These are phyloP conservation scores for Primulina eburnea DNA, from an alignment of 257 asterid genomes.

Conservation along the genomic window DNA sequence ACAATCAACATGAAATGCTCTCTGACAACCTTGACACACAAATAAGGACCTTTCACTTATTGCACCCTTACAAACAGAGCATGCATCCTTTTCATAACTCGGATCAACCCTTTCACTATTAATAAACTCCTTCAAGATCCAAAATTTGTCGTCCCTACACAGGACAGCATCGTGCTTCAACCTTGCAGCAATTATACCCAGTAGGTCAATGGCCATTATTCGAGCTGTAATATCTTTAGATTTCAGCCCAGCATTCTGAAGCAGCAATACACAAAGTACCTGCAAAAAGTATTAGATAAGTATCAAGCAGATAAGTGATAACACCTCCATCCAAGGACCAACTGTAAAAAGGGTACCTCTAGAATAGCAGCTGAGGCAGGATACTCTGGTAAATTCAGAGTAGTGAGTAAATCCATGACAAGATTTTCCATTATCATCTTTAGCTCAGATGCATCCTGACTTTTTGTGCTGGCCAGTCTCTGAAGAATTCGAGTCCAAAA, in stretches of 20 bases:
- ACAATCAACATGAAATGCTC: slow-evolving; percentile 81
- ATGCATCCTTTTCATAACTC: slow-evolving; percentile 42
- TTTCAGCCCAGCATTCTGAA: slow-evolving; percentile 92
- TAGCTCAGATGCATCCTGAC: slow-evolving; percentile 84
- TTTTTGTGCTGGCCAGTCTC: slow-evolving; percentile 77
- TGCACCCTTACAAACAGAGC: slow-evolving; percentile 72
- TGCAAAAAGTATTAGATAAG: slow-evolving; percentile 46
- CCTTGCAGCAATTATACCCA: slow-evolving; percentile 97
- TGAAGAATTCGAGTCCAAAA: slow-evolving; percentile 99
- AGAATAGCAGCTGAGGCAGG: slow-evolving; percentile 92
- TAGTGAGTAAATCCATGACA: slow-evolving; percentile 83
- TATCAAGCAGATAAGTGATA: slow-evolving; percentile 14
- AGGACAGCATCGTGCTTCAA: slow-evolving; percentile 82
- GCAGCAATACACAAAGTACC: slow-evolving; percentile 96
- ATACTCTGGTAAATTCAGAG: slow-evolving; percentile 91
- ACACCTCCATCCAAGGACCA: slow-evolving; percentile 14
- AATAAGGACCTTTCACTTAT: slow-evolving; percentile 48
- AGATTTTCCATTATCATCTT: slow-evolving; percentile 91
- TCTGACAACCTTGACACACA: slow-evolving; percentile 76
- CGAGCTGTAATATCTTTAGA: slow-evolving; percentile 90
- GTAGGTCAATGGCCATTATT: slow-evolving; percentile 96
- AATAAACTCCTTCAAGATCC: slow-evolving; percentile 70
- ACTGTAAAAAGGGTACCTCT: slow-evolving; percentile 56
- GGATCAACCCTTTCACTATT: slow-evolving; percentile 40
- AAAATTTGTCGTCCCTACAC: slow-evolving; percentile 68